phyloP scores from a whole-genome alignment of 176 grass and related monocot genomes.

The Oryza longistaminata region DNA sequence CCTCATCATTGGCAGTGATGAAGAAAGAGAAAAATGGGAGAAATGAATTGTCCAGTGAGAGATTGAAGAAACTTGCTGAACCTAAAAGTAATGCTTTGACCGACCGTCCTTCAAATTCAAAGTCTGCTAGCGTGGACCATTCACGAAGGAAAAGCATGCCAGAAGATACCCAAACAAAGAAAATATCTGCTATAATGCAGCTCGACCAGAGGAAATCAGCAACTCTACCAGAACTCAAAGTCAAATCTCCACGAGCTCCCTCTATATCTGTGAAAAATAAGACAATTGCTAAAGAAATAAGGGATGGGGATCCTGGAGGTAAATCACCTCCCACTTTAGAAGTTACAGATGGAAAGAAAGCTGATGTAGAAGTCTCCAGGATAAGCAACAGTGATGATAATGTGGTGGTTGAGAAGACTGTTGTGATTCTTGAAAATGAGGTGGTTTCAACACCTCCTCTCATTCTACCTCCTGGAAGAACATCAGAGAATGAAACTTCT shows the following conservation, averaged over 20 bases:
- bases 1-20: slow-evolving; percentile 57
- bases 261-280: slow-evolving; percentile 30
- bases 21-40: slow-evolving; percentile 69
- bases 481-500: slow-evolving; percentile 33
- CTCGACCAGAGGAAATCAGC: slow-evolving; percentile 89
- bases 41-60: slow-evolving; percentile 49
- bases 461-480: slow-evolving; percentile 20
- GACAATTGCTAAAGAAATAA: slow-evolving; percentile 34
- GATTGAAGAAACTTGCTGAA: slow-evolving; percentile 67
- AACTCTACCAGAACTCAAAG: slow-evolving; percentile 73
- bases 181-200: slow-evolving; percentile 86
- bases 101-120: slow-evolving; percentile 31
- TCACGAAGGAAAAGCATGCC: slow-evolving; percentile 47
- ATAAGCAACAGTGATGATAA: slow-evolving; percentile 45
- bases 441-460: slow-evolving; percentile 40
- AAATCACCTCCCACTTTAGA: slow-evolving; percentile 36
- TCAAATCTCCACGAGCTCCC: slow-evolving; percentile 50
- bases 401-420: slow-evolving; percentile 62
- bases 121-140: slow-evolving; percentile 33
- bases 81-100: slow-evolving; percentile 36
- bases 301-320: slow-evolving; percentile 31
- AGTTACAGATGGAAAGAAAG: slow-evolving; percentile 35
- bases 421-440: slow-evolving; percentile 67
- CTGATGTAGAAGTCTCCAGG: slow-evolving; percentile 30
- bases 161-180: slow-evolving; percentile 63